A percentile compares a stretch with the other conserved stretches of the same genome.
phyloP scores from a whole-genome alignment of 2,329 filamentous ascomycete genomes.

The Calonectria hongkongensis region DNA sequence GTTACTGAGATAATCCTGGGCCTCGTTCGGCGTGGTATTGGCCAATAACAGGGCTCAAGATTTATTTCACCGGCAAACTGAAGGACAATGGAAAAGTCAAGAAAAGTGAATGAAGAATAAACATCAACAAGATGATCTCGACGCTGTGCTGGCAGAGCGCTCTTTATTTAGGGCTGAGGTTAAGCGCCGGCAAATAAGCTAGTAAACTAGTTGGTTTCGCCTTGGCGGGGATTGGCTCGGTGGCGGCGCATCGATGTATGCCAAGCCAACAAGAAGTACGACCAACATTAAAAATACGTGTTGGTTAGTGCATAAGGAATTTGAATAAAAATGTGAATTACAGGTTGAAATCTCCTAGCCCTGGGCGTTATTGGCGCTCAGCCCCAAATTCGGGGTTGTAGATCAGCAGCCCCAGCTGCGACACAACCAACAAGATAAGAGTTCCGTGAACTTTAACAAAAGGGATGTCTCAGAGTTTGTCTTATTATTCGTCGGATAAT shows the following conservation, averaged over 20 bases:
- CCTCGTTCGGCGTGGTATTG: not conserved
- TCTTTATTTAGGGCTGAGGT: not conserved
- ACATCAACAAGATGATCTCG: not conserved
- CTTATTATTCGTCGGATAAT: too few species aligned
- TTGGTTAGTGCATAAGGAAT: not conserved
- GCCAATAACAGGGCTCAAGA: not conserved
- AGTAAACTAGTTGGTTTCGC: not conserved
- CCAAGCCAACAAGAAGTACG: not conserved
- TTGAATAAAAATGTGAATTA: not conserved
- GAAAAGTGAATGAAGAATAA: not conserved
- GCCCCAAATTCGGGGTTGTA: too few species aligned
- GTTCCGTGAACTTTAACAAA: too few species aligned
- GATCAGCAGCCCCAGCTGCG: too few species aligned
- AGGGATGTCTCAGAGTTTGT: too few species aligned
- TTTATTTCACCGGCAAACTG: not conserved
- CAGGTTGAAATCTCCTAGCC: not conserved
- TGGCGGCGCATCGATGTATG: not conserved
- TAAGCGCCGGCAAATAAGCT: not conserved
- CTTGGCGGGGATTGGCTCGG: not conserved
- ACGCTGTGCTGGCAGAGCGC: not conserved
- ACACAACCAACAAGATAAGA: too few species aligned
- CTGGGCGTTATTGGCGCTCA: too few species aligned
- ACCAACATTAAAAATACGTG: not conserved
- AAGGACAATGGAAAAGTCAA: not conserved
- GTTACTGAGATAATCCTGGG: not conserved